Conservation (phyloP, 371 early-diverging fungal genomes). For the Choanephora cucurbitarum region DNA sequence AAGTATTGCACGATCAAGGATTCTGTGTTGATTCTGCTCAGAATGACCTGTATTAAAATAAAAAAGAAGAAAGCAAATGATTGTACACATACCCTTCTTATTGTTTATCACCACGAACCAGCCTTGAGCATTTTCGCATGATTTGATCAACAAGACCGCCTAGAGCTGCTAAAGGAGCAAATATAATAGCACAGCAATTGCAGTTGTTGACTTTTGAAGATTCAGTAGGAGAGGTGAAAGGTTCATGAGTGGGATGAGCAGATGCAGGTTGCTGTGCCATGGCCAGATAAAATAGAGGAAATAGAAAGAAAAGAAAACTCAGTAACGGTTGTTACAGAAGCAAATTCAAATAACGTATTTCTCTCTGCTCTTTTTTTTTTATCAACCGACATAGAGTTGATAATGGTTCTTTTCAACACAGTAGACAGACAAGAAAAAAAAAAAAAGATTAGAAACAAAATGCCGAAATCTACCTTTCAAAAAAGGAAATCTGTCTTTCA, state of each 20-base stretch:
- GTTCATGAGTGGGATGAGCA: conserved; percentile 28
- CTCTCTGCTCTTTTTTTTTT: not conserved
- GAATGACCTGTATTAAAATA: conserved; percentile 70
- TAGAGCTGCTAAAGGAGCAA: conserved; percentile 35
- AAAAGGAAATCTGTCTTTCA: too few relatives aligned
- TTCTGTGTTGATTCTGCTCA: conserved; percentile 86
- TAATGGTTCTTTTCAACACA: too few relatives aligned
- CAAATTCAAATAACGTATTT: too few relatives aligned
- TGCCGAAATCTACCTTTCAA: not conserved
- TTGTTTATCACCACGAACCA: conserved; percentile 3
- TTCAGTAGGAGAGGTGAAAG: conserved; percentile 31
- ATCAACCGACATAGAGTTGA: not conserved
- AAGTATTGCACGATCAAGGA: conserved; percentile 79
- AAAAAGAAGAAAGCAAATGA: not conserved
- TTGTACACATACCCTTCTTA: not conserved
- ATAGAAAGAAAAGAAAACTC: not conserved
- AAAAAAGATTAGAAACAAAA: not conserved
- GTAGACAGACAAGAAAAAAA: too few relatives aligned
- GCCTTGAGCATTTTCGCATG: conserved; percentile 25
- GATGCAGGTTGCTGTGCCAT: conserved; percentile 9
- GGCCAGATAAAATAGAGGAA: not conserved
- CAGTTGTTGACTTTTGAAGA: conserved; percentile 32
- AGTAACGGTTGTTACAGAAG: too few relatives aligned
- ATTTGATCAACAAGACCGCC: conserved; percentile 38
- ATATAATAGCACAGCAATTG: conserved; percentile 32